Evolutionary conservation across 805 yeast genomes (phyloP), one percentile per base, ranked within the genome.

Genomic region (Hanseniaspora thailandica): DNA sequence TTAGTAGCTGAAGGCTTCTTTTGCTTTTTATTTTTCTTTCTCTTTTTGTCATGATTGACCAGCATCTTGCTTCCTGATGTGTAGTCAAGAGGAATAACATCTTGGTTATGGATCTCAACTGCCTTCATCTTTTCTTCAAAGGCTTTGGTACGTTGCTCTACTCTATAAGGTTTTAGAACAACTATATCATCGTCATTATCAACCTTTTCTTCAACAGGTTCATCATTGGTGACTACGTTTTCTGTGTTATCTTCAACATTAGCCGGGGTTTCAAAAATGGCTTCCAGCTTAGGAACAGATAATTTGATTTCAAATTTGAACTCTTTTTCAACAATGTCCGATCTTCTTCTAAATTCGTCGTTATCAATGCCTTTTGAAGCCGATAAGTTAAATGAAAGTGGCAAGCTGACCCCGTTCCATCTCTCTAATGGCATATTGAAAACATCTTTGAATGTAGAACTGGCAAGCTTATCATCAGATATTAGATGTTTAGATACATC

Each of bases 11-110:
- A 66, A 40, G 57, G 63, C 47, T 57, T 58, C 28, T 39, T 59
- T 57, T 41, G 58, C 57, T 13, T 54, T 44, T 46, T 50, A 40
- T 15, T 55, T 51, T 45, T 45, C 52, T 23, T 50, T 47, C 35
- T 46, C 39, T 19, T 58, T 43, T 43, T 57, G 33, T 33, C 45
- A 26, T 56, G 56, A 25, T 61, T 61, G 10, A 62, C 62, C 55
- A 77, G 62, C 13, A 77, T 66, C 54, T 71, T 75, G 30, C 71
- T 71, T 15, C 74, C 71, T 33, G 63, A 69, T 0, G 64, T 59
- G 57, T 76, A 78, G 59, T 79, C 80, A 45, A 78, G 61, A 6
- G 65, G 63, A 12, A 67, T 65, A 13, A 55, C 61, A 7, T 45
- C 52, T 2, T 56, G 55, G 8, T 46, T 54, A 6, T 36, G 47